Conservation (phyloP, 108 stramenopile genomes). For the Seminavis robusta region DNA sequence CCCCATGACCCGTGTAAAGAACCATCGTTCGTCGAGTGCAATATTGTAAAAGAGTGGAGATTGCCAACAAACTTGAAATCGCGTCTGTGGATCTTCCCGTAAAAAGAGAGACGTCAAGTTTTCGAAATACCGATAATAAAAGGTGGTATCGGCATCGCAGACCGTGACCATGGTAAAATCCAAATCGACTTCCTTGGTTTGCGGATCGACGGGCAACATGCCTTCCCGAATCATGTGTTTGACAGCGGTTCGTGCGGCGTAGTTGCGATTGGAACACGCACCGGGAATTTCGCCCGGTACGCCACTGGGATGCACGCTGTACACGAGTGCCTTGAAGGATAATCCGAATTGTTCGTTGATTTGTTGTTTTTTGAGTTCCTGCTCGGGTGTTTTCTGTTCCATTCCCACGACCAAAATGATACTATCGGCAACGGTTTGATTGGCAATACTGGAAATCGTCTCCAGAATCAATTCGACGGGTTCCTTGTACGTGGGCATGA, state of each 20-base stretch:
- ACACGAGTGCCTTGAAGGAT: neutral
- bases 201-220: neutral
- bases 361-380: neutral
- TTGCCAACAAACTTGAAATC: slow-evolving; percentile 1
- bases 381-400: slow-evolving; percentile 2
- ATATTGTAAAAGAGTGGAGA: slow-evolving; percentile 17
- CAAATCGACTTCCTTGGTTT: slow-evolving; percentile 3
- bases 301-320: neutral
- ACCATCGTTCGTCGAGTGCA: slow-evolving; percentile 16
- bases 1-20: slow-evolving; percentile 18
- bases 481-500: slow-evolving; percentile 10
- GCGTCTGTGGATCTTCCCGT: neutral
- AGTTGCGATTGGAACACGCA: slow-evolving; percentile 4
- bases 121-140: neutral
- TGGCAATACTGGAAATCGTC: slow-evolving; percentile 1
- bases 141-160: slow-evolving; percentile 5
- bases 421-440: slow-evolving; percentile 2
- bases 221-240: neutral
- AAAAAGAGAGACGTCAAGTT: slow-evolving; percentile 1
- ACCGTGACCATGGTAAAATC: neutral
- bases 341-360: neutral
- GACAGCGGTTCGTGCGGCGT: slow-evolving; percentile 2
- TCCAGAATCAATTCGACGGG: neutral
- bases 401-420: slow-evolving; percentile 3
- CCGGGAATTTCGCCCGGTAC: slow-evolving; percentile 3